A percentile compares a stretch with the other conserved stretches of the same genome.
These are phyloP conservation scores for Domatiomyces catenatus DNA, from an alignment of 2,329 filamentous ascomycete genomes.

Conservation along the genomic window DNA sequence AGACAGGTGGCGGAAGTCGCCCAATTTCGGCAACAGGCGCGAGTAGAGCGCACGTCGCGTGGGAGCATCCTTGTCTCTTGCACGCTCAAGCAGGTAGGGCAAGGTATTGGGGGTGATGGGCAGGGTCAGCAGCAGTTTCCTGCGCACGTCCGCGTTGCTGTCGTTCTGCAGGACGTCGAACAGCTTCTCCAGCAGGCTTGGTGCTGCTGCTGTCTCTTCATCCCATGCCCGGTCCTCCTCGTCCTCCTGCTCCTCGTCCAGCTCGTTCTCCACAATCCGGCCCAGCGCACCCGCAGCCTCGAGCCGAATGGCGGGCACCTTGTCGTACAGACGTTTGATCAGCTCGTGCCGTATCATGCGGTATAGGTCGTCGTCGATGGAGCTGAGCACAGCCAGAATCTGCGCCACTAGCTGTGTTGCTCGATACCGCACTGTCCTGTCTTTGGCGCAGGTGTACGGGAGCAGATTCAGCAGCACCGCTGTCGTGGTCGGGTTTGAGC, in stretches of 20 bases:
- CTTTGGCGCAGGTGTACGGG: conserved; percentile 67
- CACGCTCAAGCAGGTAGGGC: conserved; percentile 76
- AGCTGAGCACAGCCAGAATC: conserved; percentile 80
- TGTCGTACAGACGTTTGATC: conserved; percentile 76
- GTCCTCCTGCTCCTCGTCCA: conserved; percentile 42
- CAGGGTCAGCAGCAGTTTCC: conserved; percentile 78
- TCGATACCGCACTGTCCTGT: conserved; percentile 82
- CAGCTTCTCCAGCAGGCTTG: conserved; percentile 64
- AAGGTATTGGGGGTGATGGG: conserved; percentile 69
- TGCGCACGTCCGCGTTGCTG: conserved; percentile 79
- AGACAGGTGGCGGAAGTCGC: conserved; percentile 86
- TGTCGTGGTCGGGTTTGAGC: conserved; percentile 57
- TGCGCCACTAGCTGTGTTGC: conserved; percentile 81
- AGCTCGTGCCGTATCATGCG: conserved; percentile 64
- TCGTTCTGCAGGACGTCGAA: conserved; percentile 85
- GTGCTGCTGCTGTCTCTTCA: conserved; percentile 46
- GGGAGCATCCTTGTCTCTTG: conserved; percentile 70
- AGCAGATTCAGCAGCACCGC: conserved; percentile 51
- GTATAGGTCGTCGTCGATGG: conserved; percentile 84
- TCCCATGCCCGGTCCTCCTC: conserved; percentile 50
- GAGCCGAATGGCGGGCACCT: conserved; percentile 79
- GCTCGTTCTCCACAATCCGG: conserved; percentile 61
- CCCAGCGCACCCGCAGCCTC: conserved; percentile 88
- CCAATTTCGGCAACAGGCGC: conserved; percentile 68
- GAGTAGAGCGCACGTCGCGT: conserved; percentile 80